Conservation (phyloP, 2,329 filamentous ascomycete genomes). For the Rhinocladiella mackenziei region DNA sequence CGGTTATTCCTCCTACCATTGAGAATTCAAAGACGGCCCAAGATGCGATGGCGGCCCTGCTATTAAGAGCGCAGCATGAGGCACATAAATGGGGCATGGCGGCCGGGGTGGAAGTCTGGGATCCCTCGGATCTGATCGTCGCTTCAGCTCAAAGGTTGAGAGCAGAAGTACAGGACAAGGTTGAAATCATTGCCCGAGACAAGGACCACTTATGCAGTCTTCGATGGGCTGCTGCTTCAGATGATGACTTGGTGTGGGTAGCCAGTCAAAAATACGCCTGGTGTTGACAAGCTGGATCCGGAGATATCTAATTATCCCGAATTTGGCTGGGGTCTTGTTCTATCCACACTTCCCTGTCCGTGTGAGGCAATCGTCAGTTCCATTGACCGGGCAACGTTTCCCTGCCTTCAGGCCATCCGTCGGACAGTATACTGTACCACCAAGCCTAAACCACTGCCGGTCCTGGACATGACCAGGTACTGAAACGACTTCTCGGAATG, state of each 20-base stretch:
- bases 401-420: too few relatives aligned
- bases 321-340: too few relatives aligned
- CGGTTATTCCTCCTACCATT: slow-evolving; percentile 38
- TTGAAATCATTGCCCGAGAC: slow-evolving; percentile 43
- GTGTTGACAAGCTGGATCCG: slow-evolving; percentile 41
- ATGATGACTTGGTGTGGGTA: slow-evolving; percentile 43
- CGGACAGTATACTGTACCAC: too few relatives aligned
- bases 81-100: slow-evolving; percentile 66
- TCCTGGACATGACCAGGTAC: too few relatives aligned
- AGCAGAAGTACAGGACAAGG: slow-evolving; percentile 29
- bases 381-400: too few relatives aligned
- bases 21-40: slow-evolving; percentile 26
- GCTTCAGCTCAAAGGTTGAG: slow-evolving; percentile 38
- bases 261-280: slow-evolving; percentile 49
- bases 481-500: too few relatives aligned
- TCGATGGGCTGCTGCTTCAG: slow-evolving; percentile 42
- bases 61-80: slow-evolving; percentile 64
- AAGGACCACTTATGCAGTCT: slow-evolving; percentile 46
- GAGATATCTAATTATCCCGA: too few relatives aligned
- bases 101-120: slow-evolving; percentile 74
- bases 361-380: neutral
- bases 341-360: too few relatives aligned
- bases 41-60: slow-evolving; percentile 56
- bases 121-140: slow-evolving; percentile 58
- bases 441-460: too few relatives aligned